Evolutionary conservation across 176 grass and related monocot genomes (phyloP).

Genomic region (Ampelocalamus luodianensis): DNA sequence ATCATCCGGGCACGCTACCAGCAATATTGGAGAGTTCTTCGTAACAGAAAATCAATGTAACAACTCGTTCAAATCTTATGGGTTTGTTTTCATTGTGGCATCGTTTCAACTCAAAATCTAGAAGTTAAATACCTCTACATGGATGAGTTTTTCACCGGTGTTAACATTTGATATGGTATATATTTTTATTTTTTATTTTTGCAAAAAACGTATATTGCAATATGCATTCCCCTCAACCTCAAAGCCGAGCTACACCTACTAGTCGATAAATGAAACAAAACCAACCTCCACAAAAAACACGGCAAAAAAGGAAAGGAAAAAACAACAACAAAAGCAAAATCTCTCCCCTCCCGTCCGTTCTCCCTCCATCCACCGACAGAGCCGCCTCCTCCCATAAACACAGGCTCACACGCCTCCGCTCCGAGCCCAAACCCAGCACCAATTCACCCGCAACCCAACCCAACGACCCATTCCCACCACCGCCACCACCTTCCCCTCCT

Average conservation of each 20-base stretch:
- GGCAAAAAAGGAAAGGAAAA: neutral
- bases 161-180: no score
- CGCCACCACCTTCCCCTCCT: neutral
- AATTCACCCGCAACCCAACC: conserved; percentile 49
- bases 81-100: no score
- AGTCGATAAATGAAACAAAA: conserved; percentile 8
- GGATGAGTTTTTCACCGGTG: no score
- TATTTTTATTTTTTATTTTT: no score
- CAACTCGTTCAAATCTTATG: no score
- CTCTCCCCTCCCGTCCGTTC: conserved; percentile 11
- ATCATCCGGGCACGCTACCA: no score
- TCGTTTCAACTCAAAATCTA: no score
- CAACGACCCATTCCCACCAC: conserved; percentile 18
- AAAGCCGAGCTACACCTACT: neutral
- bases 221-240: neutral
- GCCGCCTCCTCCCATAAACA: conserved; percentile 51
- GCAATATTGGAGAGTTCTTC: no score
- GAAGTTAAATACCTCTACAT: no score
- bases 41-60: no score
- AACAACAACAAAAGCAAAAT: neutral
- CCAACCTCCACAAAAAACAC: neutral
- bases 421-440: conserved; percentile 46
- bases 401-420: conserved; percentile 41
- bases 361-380: conserved; percentile 37
- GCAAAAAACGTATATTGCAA: no score